Evolutionary conservation across 2,329 filamentous ascomycete genomes (phyloP).

Genomic region (Cladosporium sp.): DNA sequence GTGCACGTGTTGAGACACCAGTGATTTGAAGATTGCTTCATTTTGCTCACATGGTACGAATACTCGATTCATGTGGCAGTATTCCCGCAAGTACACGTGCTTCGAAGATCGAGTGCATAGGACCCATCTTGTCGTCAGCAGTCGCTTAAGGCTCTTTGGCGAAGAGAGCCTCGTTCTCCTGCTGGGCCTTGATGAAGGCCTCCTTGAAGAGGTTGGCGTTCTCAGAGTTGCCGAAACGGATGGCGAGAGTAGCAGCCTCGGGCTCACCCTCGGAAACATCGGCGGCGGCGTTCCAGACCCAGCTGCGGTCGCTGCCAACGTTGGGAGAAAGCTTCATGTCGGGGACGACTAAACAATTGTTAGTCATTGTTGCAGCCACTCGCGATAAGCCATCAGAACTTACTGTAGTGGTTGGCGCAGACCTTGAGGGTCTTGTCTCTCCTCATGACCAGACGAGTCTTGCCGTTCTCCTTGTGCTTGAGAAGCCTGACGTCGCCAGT

Average conservation of each 20-base stretch:
- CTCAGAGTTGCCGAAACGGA: slow-evolving; percentile 95
- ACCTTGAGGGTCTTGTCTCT: slow-evolving; percentile 99
- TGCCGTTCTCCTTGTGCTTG: slow-evolving; percentile 98
- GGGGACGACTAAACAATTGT: slow-evolving; percentile 66
- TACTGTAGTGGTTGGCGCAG: slow-evolving; percentile 99
- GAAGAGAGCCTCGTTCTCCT: slow-evolving; percentile 90
- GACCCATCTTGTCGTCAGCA: not conserved
- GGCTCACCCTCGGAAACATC: slow-evolving; percentile 98
- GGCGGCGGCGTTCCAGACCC: slow-evolving; percentile 98
- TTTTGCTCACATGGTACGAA: not conserved
- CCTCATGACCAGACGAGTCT: slow-evolving; percentile 97
- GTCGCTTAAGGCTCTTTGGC: slow-evolving; percentile 26
- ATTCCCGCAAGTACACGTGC: not conserved
- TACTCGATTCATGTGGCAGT: not conserved
- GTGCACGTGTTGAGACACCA: not conserved
- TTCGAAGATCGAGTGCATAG: not conserved
- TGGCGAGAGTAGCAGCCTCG: slow-evolving; percentile 91
- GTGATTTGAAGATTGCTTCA: not conserved
- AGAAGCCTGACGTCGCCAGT: slow-evolving; percentile 93
- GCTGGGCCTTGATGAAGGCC: slow-evolving; percentile 91
- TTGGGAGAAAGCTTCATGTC: slow-evolving; percentile 99
- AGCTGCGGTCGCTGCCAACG: slow-evolving; percentile 94
- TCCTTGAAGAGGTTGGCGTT: slow-evolving; percentile 99
- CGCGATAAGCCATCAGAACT: slow-evolving; percentile 33
- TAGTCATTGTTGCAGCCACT: slow-evolving; percentile 23